Base-by-base conservation (phyloP, 2,329 filamentous ascomycete species). In the Berkeleyomyces rouxiae region DNA sequence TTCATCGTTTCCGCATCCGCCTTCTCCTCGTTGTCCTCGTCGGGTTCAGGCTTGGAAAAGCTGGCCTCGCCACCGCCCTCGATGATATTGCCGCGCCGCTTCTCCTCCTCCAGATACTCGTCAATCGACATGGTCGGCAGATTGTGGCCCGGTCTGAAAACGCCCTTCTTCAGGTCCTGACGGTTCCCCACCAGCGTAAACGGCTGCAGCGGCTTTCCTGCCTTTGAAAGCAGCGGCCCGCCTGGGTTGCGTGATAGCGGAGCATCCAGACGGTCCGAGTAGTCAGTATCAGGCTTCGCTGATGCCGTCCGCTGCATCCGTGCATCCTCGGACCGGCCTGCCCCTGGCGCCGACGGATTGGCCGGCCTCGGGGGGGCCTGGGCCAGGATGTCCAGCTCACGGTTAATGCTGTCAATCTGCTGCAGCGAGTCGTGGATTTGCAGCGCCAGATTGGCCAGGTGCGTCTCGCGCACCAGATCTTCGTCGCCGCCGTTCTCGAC, bases 91-190 rank as follows among this genome's bases (percentile, higher is more conserved):
- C 93, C 93, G 66, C 88, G 79, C 67, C 82, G 81, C 70, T 82
- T 81, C 76, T 97, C 93, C 73, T 97, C 92, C 61, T 95, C 93
- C 13, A 99, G 78, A 70, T 97, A 99, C 75, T 99, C 93, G 68
- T 99, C 93, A 66, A 99, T 96, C 1, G 84, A 88, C 93, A 99
- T 97, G 2, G 93, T 97, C 0, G 93, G 93, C 64, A 99, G 76
- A 73, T 89, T 96, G 72, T 99, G 93, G 6, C 93, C 90, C 0
- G 90, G 83, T 62, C 88, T 81, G 74, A 99, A 99, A 0, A 99
- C 92, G 2, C 87, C 87, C 64, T 85, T 79, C 65, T 85, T 82
- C 64, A 96, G 74, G 65, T 90, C 85, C 66, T 89, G 83, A 44
- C 93, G 82, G 67, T 80, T 86, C 64, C 86, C 85, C 3, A 95